Conservation (phyloP, 257 asterid genomes). For the Nicotiana undulata region DNA sequence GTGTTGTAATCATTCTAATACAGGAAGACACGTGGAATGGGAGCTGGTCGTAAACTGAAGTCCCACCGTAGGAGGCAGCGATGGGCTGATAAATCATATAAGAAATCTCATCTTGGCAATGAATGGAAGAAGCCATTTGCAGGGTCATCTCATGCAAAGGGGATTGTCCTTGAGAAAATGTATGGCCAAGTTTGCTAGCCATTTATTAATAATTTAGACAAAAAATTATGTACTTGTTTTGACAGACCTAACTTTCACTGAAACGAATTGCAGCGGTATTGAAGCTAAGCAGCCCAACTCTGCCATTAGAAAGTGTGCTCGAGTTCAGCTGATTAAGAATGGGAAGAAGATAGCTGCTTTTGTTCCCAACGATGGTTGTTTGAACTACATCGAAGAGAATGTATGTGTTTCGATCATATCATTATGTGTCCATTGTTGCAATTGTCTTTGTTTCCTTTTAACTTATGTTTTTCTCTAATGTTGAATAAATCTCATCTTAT, state of each 20-base stretch:
- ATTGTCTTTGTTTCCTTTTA: not conserved
- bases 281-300: slow-evolving; percentile 15
- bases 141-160: slow-evolving; percentile 13
- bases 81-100: slow-evolving; percentile 10
- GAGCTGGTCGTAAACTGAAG: slow-evolving; percentile 9
- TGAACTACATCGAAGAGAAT: slow-evolving; percentile 13
- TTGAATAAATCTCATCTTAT: not conserved
- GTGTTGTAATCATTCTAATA: not conserved
- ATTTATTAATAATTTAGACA: not conserved
- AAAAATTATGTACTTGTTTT: not conserved
- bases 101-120: slow-evolving; percentile 13
- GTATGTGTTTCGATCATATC: not conserved
- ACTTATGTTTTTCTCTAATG: not conserved
- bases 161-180: slow-evolving; percentile 13
- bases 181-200: not conserved
- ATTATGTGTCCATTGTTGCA: not conserved
- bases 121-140: slow-evolving; percentile 14
- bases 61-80: slow-evolving; percentile 11
- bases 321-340: slow-evolving; percentile 10
- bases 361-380: slow-evolving; percentile 9
- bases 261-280: not conserved
- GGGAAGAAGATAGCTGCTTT: slow-evolving; percentile 11
- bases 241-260: not conserved
- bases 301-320: slow-evolving; percentile 12
- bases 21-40: slow-evolving; percentile 13